Conservation (phyloP, 2,329 filamentous ascomycete species). For the Fusarium pseudocircinatum region DNA sequence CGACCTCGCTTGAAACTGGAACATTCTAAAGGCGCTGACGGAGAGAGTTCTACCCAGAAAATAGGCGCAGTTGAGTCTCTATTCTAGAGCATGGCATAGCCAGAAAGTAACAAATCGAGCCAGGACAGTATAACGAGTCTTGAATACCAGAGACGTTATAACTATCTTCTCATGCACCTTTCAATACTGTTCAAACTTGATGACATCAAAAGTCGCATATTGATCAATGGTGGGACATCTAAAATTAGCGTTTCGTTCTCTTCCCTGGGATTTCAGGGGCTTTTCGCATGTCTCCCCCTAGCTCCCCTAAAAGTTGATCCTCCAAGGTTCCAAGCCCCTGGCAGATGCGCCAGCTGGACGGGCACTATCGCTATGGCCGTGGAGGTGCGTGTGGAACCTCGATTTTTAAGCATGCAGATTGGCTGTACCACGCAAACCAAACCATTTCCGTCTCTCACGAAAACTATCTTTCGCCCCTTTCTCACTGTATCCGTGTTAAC, state of each 20-base stretch:
- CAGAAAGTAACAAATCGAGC: not conserved
- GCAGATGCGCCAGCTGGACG: constrained; percentile 12
- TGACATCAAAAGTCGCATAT: constrained; percentile 21
- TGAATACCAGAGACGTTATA: not conserved
- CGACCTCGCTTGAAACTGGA: constrained; percentile 33
- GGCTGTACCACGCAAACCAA: constrained; percentile 30
- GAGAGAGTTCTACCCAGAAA: constrained; percentile 9
- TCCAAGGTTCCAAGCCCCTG: constrained; percentile 28
- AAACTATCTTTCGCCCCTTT: constrained; percentile 36
- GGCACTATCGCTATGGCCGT: constrained; percentile 22
- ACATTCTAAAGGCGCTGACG: constrained; percentile 38
- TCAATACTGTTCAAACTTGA: constrained; percentile 12
- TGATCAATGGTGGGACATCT: constrained; percentile 29
- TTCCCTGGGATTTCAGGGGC: constrained; percentile 22
- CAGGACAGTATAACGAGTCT: not conserved
- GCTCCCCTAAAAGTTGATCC: not conserved
- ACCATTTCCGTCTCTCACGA: constrained; percentile 20
- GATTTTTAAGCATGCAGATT: constrained; percentile 27
- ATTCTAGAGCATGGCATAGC: not conserved
- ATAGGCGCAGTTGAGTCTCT: not conserved
- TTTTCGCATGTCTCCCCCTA: constrained; percentile 2
- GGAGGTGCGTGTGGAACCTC: constrained; percentile 9
- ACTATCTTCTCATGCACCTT: not conserved
- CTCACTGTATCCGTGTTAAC: not conserved
- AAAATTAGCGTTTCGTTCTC: constrained; percentile 35